Evolutionary conservation across 2,329 filamentous ascomycete genomes (phyloP).

Genomic region (Fusarium incarnatum): DNA sequence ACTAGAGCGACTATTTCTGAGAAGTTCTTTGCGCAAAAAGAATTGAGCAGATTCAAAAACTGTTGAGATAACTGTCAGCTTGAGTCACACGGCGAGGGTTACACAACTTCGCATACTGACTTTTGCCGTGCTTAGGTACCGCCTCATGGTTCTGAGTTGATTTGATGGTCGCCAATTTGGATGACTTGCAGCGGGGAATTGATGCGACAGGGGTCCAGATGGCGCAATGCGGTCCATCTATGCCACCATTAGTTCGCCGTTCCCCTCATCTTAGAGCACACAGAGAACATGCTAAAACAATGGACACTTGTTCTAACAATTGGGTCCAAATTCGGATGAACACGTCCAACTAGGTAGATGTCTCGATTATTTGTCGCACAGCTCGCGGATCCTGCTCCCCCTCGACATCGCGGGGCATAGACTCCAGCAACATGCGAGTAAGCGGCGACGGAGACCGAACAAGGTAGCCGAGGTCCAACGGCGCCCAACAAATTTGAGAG

Average conservation of each 20-base stretch:
- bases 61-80: background rate
- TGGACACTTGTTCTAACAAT: background rate
- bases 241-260: constrained; percentile 31
- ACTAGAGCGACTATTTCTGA: background rate
- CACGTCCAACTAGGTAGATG: background rate
- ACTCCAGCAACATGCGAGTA: constrained; percentile 45
- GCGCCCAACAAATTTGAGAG: constrained; percentile 44
- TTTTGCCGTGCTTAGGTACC: background rate
- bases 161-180: background rate
- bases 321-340: background rate
- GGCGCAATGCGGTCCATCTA: constrained; percentile 27
- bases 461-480: constrained; percentile 43
- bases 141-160: background rate
- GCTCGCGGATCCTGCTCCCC: constrained; percentile 30
- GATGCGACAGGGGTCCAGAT: constrained; percentile 20
- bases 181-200: background rate
- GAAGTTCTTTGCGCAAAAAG: background rate
- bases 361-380: constrained; percentile 14
- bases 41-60: background rate
- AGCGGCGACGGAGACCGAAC: constrained; percentile 44
- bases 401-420: constrained; percentile 38
- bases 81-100: constrained; percentile 2
- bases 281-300: background rate
- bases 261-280: background rate
- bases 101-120: background rate